Evolutionary conservation across 2,329 filamentous ascomycete species (phyloP), one percentile per base, ranked within the genome.

Genomic region (Fusarium sororula): DNA sequence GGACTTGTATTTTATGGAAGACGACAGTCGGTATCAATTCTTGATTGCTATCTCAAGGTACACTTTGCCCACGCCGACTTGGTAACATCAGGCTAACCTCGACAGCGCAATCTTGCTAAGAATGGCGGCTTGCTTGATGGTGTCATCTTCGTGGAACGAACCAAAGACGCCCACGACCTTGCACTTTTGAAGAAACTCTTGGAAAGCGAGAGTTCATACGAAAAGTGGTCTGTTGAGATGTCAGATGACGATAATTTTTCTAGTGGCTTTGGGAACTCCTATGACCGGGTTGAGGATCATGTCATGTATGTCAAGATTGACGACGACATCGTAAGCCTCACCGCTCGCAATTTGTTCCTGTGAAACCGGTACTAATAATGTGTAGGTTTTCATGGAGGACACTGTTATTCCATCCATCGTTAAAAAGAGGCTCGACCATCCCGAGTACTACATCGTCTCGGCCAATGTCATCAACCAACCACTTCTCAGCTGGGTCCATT

Each of bases 391-490:
- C 42, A 79, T 83, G 73, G 81, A 82, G 50, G 81, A 83, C 45
- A 79, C 73, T 68, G 83, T 77, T 66, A 88, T 91, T 55, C 84
- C 87, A 5, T 85, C 87, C 7, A 82, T 90, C 12, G 83, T 89
- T 35, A 86, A 87, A 70, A 87, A 86, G 26, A 87, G 86, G 69
- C 78, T 88, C 55, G 82, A 85, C 8, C 83, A 89, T 38, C 86
- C 87, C 13, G 84, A 88, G 44, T 84, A 84, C 32, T 85, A 85
- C 70, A 80, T 86, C 51, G 85, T 90, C 20, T 88, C 87, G 6
- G 87, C 87, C 56, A 90, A 90, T 70, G 82, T 90, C 28, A 81
- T 90, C 71, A 90, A 90, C 68, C 86, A 88, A 55, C 88, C 87
- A 20, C 82, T 87, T 17, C 85, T 89, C 38, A 84, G 84, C 55